Base-by-base conservation (phyloP, 768 basidiomycete genomes). In the Amanita pallidorosea region DNA sequence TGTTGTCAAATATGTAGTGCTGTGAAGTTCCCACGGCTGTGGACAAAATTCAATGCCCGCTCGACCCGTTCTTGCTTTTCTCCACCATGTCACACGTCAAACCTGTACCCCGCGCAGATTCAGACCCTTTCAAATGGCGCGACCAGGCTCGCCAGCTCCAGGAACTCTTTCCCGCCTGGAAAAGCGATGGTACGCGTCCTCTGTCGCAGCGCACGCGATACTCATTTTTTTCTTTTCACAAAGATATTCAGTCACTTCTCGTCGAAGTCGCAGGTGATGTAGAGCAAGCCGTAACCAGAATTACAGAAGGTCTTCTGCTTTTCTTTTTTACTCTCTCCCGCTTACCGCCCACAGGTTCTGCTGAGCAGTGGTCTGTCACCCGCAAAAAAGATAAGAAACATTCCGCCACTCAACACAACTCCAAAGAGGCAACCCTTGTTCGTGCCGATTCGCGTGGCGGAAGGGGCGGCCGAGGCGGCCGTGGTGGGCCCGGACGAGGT, bases 331-430 rank as follows among this genome's bases (percentile, higher is more conserved):
- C 45, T 55, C 47, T 45, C 46, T 22, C 49, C 45, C 42, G 29
- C 46, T 38, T 45, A 47, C 62, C 20, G 3, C 20, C 6, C 9
- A 15, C 15, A 91, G 88, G 88, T 60, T 72, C 73, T 56, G 84
- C 75, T 43, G 79, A 82, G 63, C 85, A 83, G 60, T 92, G 88
- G 88, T 79, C 86, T 49, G 88, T 89, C 52, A 80, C 79, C 55
- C 83, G 79, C 66, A 91, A 89, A 78, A 92, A 88, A 72, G 87
- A 91, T 65, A 89, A 90, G 74, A 90, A 88, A 67, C 54, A 69
- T 25, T 58, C 74, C 11, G 45, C 36, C 9, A 4, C 70, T 17
- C 38, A 67, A 35, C 72, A 75, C 37, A 46, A 69, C 36, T 63
- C 81, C 45, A 85, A 80, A 65, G 77, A 84, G 22, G 66, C 76